Base-by-base conservation (phyloP, 2,329 filamentous ascomycete genomes). In the Penicillium decumbens region DNA sequence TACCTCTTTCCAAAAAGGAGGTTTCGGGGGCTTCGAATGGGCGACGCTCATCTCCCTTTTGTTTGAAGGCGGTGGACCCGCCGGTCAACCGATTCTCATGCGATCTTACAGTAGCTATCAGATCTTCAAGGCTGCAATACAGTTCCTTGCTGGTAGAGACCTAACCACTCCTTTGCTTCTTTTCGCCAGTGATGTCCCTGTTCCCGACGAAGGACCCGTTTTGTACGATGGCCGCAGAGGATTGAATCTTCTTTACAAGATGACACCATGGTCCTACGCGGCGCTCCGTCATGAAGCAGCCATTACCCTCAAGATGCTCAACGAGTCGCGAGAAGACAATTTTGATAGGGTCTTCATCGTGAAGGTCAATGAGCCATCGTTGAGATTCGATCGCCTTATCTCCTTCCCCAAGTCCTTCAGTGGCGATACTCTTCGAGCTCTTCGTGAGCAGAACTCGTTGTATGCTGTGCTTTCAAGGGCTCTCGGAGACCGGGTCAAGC, bases 21-120 rank as follows among this genome's bases (percentile, higher is more conserved):
- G 93, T 0, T 96, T 98, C 66, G 93, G 93, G 3, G 83, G 89
- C 58, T 95, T 95, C 57, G 93, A 98, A 67, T 97, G 89, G 89
- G 80, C 87, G 0, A 74, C 82, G n/a, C 74, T 93, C 42, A 80
- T 91, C 65, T 88, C 91, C 28, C 75, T 95, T 12, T 75, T 97
- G 2, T 76, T 97, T 37, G 84, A 89, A 67, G 82, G 81, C n/a
- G 88, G 88, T 24, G 86, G 84, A 6, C 80, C 82, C 6, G 85
- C 84, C 51, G 87, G 87, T 1, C 80, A 83, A 55, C 79, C 86
- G 1, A 73, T 88, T 5, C 77, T 97, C 13, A 89, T 90, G 5
- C 77, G 82, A 4, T 88, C 88, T 6, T 87, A 95, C 61, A 95
- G 87, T 73, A 87, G 87, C 69, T 93, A 92, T 23, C 92, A 97